Percentiles rank a stretch among this genome's conserved stretches.
phyloP scores from a whole-genome alignment of 1,284 basidiomycete species.

The Rhodotorula glutinis region DNA sequence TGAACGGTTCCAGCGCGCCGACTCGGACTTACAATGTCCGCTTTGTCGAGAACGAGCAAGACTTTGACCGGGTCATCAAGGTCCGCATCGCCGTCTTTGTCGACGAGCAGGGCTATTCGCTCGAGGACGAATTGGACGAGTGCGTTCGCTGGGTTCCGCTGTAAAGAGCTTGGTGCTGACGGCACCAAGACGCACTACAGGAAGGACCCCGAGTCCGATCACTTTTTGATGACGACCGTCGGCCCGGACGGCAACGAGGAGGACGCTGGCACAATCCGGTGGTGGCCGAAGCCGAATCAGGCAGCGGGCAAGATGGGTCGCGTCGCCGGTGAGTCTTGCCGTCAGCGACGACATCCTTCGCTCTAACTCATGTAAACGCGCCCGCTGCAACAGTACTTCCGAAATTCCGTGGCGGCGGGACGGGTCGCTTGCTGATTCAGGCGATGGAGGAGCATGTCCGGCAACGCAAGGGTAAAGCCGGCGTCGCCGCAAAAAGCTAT shows the following conservation, averaged over 20 bases:
- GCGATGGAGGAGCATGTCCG: constrained; percentile 16
- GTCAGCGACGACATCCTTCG: background rate
- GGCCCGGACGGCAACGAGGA: constrained; percentile 4
- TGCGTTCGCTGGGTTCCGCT: background rate
- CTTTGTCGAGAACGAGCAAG: constrained; percentile 9
- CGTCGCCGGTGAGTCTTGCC: constrained; percentile 1
- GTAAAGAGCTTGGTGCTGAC: too few relatives aligned
- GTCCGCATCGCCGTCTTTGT: constrained; percentile 42
- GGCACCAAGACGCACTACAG: background rate
- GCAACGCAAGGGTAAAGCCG: constrained; percentile 9
- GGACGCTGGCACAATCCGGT: constrained; percentile 17
- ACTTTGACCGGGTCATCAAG: constrained; percentile 26
- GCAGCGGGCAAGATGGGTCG: constrained; percentile 24
- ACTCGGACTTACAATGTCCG: constrained; percentile 9
- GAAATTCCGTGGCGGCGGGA: constrained; percentile 12
- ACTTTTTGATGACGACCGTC: constrained; percentile 8
- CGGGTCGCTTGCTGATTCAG: constrained; percentile 10
- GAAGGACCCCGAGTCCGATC: constrained; percentile 22
- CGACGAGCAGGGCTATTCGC: constrained; percentile 41
- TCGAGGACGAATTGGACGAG: constrained; percentile 44
- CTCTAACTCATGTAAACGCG: background rate
- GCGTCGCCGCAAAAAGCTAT: constrained; percentile 1
- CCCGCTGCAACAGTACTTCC: background rate
- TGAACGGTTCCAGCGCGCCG: background rate
- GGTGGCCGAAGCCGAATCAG: constrained; percentile 19